phyloP scores from a whole-genome alignment of 306 rosid species.

The Abrus pulchellus region DNA sequence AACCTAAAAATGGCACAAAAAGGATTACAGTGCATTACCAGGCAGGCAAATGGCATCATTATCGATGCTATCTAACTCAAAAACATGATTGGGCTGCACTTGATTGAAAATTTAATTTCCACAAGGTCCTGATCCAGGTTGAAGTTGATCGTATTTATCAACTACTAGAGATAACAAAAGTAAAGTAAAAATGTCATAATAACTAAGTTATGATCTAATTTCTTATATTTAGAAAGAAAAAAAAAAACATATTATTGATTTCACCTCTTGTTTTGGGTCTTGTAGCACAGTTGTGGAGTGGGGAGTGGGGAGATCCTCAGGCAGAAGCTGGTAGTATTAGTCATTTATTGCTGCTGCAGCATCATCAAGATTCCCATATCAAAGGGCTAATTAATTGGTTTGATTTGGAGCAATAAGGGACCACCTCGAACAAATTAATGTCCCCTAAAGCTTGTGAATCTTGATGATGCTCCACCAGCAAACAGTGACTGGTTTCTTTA shows the following conservation, averaged over 20 bases:
- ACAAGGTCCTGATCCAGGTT: not conserved
- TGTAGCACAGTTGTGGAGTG: conserved; percentile 13
- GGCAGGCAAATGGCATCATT: conserved; percentile 34
- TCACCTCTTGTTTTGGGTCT: conserved; percentile 38
- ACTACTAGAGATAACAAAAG: not conserved
- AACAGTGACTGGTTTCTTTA: conserved; percentile 58
- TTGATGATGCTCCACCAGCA: conserved; percentile 94
- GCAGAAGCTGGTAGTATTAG: conserved; percentile 42
- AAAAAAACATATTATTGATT: not conserved
- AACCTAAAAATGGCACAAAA: conserved; percentile 50
- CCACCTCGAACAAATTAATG: conserved; percentile 44
- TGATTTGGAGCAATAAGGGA: conserved; percentile 43
- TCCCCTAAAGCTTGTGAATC: conserved; percentile 74
- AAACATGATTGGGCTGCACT: conserved; percentile 26
- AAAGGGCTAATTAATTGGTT: conserved; percentile 38
- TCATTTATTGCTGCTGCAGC: conserved; percentile 88
- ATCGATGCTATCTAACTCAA: conserved; percentile 14
- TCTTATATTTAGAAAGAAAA: conserved; percentile 7
- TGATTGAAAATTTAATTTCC: not conserved
- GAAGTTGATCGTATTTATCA: not conserved
- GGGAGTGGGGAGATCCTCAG: conserved; percentile 24
- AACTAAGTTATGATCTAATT: not conserved
- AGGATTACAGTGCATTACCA: conserved; percentile 38
- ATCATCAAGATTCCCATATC: conserved; percentile 90
- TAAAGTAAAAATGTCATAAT: not conserved